Evolutionary conservation across 2,329 filamentous ascomycete genomes (phyloP).

Genomic region (Penicillium sp.): DNA sequence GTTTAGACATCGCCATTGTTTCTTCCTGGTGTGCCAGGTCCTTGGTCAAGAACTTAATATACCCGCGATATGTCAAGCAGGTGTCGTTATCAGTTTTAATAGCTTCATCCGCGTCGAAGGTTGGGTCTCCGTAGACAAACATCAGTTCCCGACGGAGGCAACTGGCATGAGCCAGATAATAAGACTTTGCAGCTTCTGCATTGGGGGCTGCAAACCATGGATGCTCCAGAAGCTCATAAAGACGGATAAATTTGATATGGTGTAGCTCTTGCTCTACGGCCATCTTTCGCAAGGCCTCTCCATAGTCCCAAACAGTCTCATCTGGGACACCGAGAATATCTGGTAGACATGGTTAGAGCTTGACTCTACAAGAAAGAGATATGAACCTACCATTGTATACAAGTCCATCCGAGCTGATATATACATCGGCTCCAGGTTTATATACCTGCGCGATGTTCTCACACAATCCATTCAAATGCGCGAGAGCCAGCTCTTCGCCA

Average conservation of each 20-base stretch:
- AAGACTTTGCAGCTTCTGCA: slow-evolving; percentile 20
- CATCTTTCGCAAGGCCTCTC: slow-evolving; percentile 35
- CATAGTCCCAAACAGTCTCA: slow-evolving; percentile 40
- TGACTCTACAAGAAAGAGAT: neutral
- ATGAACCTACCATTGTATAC: slow-evolving; percentile 33
- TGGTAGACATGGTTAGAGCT: slow-evolving; percentile 1
- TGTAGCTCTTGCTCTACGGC: slow-evolving; percentile 29
- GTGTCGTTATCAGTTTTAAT: slow-evolving; percentile 27
- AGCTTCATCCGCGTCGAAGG: slow-evolving; percentile 22
- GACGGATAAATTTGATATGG: slow-evolving; percentile 34
- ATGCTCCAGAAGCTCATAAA: slow-evolving; percentile 35
- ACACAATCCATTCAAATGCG: slow-evolving; percentile 39
- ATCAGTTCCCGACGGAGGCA: slow-evolving; percentile 25
- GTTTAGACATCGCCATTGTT: slow-evolving; percentile 14
- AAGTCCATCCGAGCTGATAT: slow-evolving; percentile 43
- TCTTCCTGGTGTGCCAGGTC: slow-evolving; percentile 21
- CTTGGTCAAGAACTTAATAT: slow-evolving; percentile 27
- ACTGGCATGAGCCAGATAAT: slow-evolving; percentile 23
- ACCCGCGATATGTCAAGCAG: slow-evolving; percentile 26
- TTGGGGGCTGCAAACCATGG: slow-evolving; percentile 19
- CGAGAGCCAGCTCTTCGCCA: slow-evolving; percentile 41
- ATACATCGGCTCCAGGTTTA: slow-evolving; percentile 36
- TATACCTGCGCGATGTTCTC: slow-evolving; percentile 38
- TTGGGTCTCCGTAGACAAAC: slow-evolving; percentile 23
- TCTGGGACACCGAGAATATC: slow-evolving; percentile 42